Conservation (phyloP, 768 basidiomycete species). For the Rickenella mellea region DNA sequence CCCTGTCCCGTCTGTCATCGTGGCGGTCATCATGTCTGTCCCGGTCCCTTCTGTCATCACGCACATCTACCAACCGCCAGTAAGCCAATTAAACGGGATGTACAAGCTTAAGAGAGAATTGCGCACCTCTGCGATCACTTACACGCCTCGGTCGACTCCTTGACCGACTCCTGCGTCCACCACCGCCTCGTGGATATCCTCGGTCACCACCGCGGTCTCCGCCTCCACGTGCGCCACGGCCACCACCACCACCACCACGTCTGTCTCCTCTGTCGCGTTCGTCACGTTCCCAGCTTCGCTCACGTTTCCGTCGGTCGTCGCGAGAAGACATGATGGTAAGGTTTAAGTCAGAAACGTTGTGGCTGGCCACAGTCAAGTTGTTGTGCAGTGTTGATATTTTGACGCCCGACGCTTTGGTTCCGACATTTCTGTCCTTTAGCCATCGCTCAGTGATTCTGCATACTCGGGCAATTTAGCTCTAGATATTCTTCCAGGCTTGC, state of each 20-base stretch:
- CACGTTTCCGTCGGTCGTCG: conserved; percentile 43
- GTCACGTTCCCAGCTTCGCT: conserved; percentile 54
- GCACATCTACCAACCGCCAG: conserved; percentile 15
- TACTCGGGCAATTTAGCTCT: no score
- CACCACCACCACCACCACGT: conserved; percentile 22
- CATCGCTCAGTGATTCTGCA: not conserved
- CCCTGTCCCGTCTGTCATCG: conserved; percentile 17
- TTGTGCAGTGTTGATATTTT: no score
- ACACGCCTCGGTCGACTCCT: conserved; percentile 11
- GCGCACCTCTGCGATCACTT: not conserved
- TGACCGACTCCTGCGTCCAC: conserved; percentile 34
- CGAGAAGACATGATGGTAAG: conserved; percentile 49
- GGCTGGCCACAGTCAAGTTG: no score
- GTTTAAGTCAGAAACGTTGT: no score
- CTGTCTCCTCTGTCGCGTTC: conserved; percentile 26
- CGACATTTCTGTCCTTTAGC: not conserved
- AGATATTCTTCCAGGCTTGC: no score
- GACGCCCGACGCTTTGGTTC: not conserved
- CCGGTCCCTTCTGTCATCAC: conserved; percentile 19
- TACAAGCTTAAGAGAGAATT: not conserved
- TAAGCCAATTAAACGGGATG: not conserved
- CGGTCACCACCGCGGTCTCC: conserved; percentile 23
- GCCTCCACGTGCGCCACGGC: no score
- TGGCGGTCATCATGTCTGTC: conserved; percentile 16
- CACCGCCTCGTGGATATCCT: conserved; percentile 20